Percentiles rank a stretch among this genome's conserved stretches.
These are phyloP conservation scores for Gliomastix tumulicola DNA, from an alignment of 2,329 filamentous ascomycete species.

Conservation along the genomic window DNA sequence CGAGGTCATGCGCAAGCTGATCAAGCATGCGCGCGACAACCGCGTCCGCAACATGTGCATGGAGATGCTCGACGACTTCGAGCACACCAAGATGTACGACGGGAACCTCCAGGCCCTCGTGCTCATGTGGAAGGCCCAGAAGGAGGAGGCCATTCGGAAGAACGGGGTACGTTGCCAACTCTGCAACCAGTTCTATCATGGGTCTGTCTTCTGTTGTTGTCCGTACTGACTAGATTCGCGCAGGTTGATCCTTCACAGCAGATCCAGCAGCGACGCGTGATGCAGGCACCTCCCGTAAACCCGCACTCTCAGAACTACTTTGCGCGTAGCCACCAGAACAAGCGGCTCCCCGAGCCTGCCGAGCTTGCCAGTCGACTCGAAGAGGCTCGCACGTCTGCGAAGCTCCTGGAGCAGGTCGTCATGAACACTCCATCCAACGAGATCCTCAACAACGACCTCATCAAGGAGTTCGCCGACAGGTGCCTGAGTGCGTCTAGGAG, in stretches of 20 bases:
- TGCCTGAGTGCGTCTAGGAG: constrained; percentile 75
- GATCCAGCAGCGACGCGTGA: constrained; percentile 2
- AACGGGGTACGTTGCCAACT: constrained; percentile 41
- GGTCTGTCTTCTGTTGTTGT: too few relatives aligned
- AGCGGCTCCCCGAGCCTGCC: constrained; percentile 55
- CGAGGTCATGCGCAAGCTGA: constrained; percentile 64
- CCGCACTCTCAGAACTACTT: constrained; percentile 50
- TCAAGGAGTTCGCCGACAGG: constrained; percentile 85
- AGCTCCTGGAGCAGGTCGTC: constrained; percentile 85
- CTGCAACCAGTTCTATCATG: too few relatives aligned
- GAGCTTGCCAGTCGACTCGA: constrained; percentile 81
- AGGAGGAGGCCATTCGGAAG: constrained; percentile 53
- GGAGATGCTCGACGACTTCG: constrained; percentile 77
- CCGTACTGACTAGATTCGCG: too few relatives aligned
- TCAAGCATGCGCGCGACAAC: constrained; percentile 63
- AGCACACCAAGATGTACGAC: constrained; percentile 65
- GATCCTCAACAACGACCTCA: constrained; percentile 75
- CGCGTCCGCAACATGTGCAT: constrained; percentile 79
- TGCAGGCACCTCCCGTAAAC: constrained; percentile 14
- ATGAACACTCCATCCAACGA: constrained; percentile 76
- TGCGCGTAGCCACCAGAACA: constrained; percentile 39
- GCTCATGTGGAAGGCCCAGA: constrained; percentile 87
- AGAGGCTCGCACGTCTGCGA: constrained; percentile 84
- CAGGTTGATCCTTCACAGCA: too few relatives aligned
- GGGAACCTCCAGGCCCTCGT: constrained; percentile 64